Conservation (phyloP, 2,329 filamentous ascomycete species). For the Juglanconis sp. region DNA sequence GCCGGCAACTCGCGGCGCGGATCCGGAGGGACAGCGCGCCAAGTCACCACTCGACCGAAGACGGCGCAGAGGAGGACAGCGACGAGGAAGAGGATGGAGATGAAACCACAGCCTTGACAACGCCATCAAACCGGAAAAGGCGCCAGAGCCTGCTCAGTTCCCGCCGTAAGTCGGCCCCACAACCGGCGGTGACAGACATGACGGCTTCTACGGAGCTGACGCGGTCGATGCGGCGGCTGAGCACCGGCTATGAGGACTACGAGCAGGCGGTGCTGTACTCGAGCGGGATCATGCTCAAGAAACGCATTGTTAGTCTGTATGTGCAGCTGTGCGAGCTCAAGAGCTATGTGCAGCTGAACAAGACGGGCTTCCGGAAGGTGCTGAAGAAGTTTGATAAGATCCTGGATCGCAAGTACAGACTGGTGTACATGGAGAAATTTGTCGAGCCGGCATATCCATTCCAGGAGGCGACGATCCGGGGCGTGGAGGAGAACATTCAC, state of each 20-base stretch:
- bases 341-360: conserved; percentile 93
- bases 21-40: conserved; percentile 33
- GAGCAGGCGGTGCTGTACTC: conserved; percentile 68
- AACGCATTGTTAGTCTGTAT: conserved; percentile 81
- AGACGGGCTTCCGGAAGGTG: conserved; percentile 93
- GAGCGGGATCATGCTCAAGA: conserved; percentile 83
- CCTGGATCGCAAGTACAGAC: conserved; percentile 75
- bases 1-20: conserved; percentile 22
- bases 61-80: conserved; percentile 60
- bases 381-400: conserved; percentile 99
- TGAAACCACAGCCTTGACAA: conserved; percentile 55
- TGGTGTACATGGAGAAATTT: conserved; percentile 68
- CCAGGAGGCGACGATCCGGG: conserved; percentile 64
- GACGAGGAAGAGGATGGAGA: conserved; percentile 60
- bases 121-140: conserved; percentile 46
- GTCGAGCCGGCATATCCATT: conserved; percentile 84
- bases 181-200: conserved; percentile 50
- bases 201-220: conserved; percentile 60
- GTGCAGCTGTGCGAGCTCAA: conserved; percentile 93
- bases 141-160: conserved; percentile 36
- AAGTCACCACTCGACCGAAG: conserved; percentile 51
- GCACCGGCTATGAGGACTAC: conserved; percentile 71
- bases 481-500: conserved; percentile 67
- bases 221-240: conserved; percentile 58
- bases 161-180: conserved; percentile 36